These are phyloP conservation scores for Hypericum androsaemum DNA, from an alignment of 345 rosid genomes.

Conservation along the genomic window DNA sequence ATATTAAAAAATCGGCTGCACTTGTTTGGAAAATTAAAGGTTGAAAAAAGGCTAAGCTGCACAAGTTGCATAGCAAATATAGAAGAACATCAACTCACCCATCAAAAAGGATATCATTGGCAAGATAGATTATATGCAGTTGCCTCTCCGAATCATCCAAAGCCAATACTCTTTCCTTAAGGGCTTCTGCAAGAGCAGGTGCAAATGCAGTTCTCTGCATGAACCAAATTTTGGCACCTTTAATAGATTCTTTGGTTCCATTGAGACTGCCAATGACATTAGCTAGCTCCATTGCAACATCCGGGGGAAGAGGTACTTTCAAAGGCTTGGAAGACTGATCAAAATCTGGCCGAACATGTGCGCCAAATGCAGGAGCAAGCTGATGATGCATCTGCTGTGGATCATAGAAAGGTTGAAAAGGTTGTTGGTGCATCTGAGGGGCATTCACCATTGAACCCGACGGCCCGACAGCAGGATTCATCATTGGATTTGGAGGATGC, in stretches of 20 bases:
- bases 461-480: constrained; percentile 43
- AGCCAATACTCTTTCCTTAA: constrained; percentile 71
- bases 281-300: constrained; percentile 72
- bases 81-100: constrained; percentile 37
- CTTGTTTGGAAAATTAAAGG: no score
- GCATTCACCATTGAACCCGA: constrained; percentile 34
- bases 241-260: constrained; percentile 97
- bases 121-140: constrained; percentile 82
- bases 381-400: constrained; percentile 59
- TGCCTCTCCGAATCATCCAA: constrained; percentile 93
- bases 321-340: constrained; percentile 56
- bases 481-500: constrained; percentile 67
- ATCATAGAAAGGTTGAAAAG: constrained; percentile 72
- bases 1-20: no score
- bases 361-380: constrained; percentile 48
- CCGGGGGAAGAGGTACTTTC: constrained; percentile 78
- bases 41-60: no score
- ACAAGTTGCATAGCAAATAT: no score
- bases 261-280: constrained; percentile 64
- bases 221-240: constrained; percentile 96
- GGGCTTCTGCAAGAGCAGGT: constrained; percentile 82
- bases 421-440: constrained; percentile 69
- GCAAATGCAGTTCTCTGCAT: constrained; percentile 96
- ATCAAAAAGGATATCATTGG: constrained; percentile 95
- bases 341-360: constrained; percentile 62